Conservation (phyloP, 1,284 basidiomycete genomes). For the Sporisorium scitamineum region DNA sequence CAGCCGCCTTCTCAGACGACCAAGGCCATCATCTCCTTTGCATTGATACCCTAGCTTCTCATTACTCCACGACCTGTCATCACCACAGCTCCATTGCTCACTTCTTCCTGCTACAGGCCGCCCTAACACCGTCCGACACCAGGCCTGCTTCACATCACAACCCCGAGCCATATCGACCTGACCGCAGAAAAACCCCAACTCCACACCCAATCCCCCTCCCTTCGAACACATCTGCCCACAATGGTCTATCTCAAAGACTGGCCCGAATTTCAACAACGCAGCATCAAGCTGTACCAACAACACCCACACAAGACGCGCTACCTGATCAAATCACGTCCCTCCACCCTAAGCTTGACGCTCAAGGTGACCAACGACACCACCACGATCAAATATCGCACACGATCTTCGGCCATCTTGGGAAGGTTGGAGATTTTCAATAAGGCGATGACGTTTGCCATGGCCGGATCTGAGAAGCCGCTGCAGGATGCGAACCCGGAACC, state of each 20-base stretch:
- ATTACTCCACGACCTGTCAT: neutral
- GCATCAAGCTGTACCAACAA: slow-evolving; percentile 51
- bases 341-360: slow-evolving; percentile 52
- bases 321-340: slow-evolving; percentile 56
- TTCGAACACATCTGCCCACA: neutral
- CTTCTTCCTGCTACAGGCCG: neutral
- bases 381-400: slow-evolving; percentile 87
- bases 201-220: neutral
- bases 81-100: neutral
- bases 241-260: slow-evolving; percentile 65
- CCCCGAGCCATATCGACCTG: neutral
- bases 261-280: slow-evolving; percentile 57
- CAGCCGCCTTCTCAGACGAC: slow-evolving; percentile 17
- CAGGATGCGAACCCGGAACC: slow-evolving; percentile 38
- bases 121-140: neutral
- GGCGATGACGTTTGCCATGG: slow-evolving; percentile 82
- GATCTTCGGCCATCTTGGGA: slow-evolving; percentile 91
- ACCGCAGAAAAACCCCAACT: neutral
- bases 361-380: slow-evolving; percentile 62
- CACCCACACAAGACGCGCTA: slow-evolving; percentile 54
- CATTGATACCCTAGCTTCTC: neutral
- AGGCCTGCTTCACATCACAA: neutral
- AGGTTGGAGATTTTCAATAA: slow-evolving; percentile 91
- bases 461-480: slow-evolving; percentile 38
- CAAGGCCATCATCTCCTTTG: neutral